phyloP scores from a whole-genome alignment of 805 yeast species.

The Kodamaea lidongshanica region DNA sequence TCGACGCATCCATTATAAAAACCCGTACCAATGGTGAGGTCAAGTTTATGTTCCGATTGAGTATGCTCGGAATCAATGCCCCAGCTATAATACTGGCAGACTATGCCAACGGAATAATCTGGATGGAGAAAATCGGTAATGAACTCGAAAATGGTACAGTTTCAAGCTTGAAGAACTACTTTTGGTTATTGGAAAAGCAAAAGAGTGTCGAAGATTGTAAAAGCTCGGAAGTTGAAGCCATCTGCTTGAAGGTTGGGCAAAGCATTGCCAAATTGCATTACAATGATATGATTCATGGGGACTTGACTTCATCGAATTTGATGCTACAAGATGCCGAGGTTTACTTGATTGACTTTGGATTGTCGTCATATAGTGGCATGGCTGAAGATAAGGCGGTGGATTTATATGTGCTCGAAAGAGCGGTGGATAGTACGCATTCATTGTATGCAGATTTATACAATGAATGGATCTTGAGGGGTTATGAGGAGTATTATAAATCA shows the following conservation, averaged over 20 bases:
- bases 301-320: conserved; percentile 84
- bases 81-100: conserved; percentile 78
- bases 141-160: conserved; percentile 43
- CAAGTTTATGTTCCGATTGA: conserved; percentile 57
- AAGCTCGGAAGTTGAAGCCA: conserved; percentile 32
- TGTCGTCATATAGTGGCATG: conserved; percentile 67
- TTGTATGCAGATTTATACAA: conserved; percentile 57
- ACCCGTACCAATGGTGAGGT: conserved; percentile 83
- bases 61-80: conserved; percentile 52
- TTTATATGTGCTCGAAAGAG: conserved; percentile 87
- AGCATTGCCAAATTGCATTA: conserved; percentile 67
- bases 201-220: conserved; percentile 17
- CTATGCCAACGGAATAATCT: conserved; percentile 67
- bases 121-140: conserved; percentile 80
- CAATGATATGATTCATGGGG: conserved; percentile 85
- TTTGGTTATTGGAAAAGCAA: conserved; percentile 53
- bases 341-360: conserved; percentile 82
- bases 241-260: conserved; percentile 54
- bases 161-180: conserved; percentile 65
- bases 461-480: conserved; percentile 69
- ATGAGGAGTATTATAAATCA: conserved; percentile 33
- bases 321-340: conserved; percentile 47
- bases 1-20: conserved; percentile 71
- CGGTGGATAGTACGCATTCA: conserved; percentile 87
- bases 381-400: conserved; percentile 98